phyloP scores from a whole-genome alignment of 257 asterid species.

The Gardenia jasminoides region DNA sequence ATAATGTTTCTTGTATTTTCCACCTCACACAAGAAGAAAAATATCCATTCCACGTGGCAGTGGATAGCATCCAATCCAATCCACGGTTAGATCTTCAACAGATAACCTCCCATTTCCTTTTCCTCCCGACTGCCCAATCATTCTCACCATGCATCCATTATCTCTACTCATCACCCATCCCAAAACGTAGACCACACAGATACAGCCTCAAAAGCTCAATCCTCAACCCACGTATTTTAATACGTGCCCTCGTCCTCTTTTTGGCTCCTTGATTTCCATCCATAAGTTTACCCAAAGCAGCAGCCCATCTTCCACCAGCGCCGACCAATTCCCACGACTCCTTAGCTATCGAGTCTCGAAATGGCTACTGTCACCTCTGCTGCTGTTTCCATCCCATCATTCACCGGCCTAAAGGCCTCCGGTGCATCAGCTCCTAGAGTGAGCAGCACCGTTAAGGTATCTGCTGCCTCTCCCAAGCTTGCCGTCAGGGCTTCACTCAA shows the following conservation, averaged over 20 bases:
- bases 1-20: background rate
- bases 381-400: slow-evolving; percentile 66
- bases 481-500: slow-evolving; percentile 58
- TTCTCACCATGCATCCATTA: slow-evolving; percentile 9
- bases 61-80: slow-evolving; percentile 36
- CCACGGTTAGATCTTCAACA: slow-evolving; percentile 28
- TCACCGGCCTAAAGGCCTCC: slow-evolving; percentile 61
- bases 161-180: slow-evolving; percentile 17
- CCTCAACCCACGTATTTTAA: slow-evolving; percentile 31
- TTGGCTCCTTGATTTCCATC: slow-evolving; percentile 29
- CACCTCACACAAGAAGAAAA: slow-evolving; percentile 24
- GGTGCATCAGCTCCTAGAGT: slow-evolving; percentile 34
- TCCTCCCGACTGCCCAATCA: background rate
- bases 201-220: slow-evolving; percentile 7
- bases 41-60: slow-evolving; percentile 42
- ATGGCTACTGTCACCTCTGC: slow-evolving; percentile 75
- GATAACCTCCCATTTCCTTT: slow-evolving; percentile 29
- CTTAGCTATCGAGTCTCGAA: background rate
- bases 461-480: slow-evolving; percentile 35
- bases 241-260: slow-evolving; percentile 26
- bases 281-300: background rate
- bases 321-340: background rate
- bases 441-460: slow-evolving; percentile 25
- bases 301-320: background rate
- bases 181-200: slow-evolving; percentile 41